phyloP scores from a whole-genome alignment of 352 stramenopile genomes.

The Globisporangium perplexum region DNA sequence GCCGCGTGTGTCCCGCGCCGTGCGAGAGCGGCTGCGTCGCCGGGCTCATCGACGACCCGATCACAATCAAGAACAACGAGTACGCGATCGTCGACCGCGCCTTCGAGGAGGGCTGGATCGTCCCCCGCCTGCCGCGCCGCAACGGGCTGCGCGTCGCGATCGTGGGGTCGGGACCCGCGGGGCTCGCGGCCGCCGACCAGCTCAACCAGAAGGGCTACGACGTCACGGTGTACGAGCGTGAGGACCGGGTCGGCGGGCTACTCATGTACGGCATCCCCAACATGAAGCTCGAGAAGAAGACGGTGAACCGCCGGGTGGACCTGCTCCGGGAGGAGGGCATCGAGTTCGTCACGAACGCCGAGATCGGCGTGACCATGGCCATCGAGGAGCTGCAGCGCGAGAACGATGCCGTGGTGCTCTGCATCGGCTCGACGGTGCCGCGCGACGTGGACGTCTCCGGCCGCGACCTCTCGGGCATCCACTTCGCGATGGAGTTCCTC shows the following conservation, averaged over 20 bases:
- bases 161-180: slow-evolving; percentile 91
- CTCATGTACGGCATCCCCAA: slow-evolving; percentile 99
- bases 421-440: slow-evolving; percentile 93
- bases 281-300: slow-evolving; percentile 99
- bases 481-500: slow-evolving; percentile 97
- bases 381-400: slow-evolving; percentile 57
- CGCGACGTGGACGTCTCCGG: slow-evolving; percentile 89
- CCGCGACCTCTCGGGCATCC: slow-evolving; percentile 91
- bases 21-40: slow-evolving; percentile 96
- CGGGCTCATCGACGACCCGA: slow-evolving; percentile 92
- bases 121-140: slow-evolving; percentile 88
- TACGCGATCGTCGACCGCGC: slow-evolving; percentile 97
- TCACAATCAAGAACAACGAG: slow-evolving; percentile 99
- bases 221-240: slow-evolving; percentile 96
- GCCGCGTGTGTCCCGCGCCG: slow-evolving; percentile 95
- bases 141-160: slow-evolving; percentile 95
- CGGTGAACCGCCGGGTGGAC: slow-evolving; percentile 92
- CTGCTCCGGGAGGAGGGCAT: slow-evolving; percentile 95
- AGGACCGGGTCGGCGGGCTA: slow-evolving; percentile 93
- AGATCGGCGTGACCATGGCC: slow-evolving; percentile 89
- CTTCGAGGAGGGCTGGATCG: slow-evolving; percentile 95
- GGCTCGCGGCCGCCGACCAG: slow-evolving; percentile 93
- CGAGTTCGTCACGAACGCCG: slow-evolving; percentile 94
- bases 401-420: slow-evolving; percentile 93
- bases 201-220: slow-evolving; percentile 98